phyloP scores from a whole-genome alignment of 2,329 filamentous ascomycete species.

The Trichoderma breve region DNA sequence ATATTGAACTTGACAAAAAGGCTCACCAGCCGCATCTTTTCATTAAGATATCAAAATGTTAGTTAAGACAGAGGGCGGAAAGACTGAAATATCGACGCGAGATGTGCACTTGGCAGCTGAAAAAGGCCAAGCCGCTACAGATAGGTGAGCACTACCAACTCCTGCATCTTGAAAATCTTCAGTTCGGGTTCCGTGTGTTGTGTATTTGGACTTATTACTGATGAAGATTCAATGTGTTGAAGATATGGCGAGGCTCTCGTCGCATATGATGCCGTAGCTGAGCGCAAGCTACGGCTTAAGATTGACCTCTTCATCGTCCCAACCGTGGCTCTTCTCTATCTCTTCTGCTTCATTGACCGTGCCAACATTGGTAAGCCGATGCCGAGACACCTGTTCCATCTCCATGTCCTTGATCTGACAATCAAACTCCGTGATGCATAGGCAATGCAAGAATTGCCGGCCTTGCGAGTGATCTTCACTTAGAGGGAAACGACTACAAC shows the following conservation, averaged over 20 bases:
- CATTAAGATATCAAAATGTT: not conserved
- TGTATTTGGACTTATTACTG: not conserved
- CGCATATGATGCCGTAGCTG: slow-evolving; percentile 56
- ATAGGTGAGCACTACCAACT: slow-evolving; percentile 36
- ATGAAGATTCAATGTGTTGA: not conserved
- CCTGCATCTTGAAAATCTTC: too few relatives aligned
- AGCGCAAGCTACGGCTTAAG: slow-evolving; percentile 58
- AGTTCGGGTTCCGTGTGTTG: not conserved
- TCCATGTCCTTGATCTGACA: not conserved
- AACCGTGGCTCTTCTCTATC: slow-evolving; percentile 63
- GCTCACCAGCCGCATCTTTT: not conserved
- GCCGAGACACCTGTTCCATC: not conserved
- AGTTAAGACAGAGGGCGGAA: not conserved
- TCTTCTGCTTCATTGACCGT: slow-evolving; percentile 74
- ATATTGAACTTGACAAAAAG: not conserved
- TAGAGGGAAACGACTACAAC: slow-evolving; percentile 68
- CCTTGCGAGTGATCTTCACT: slow-evolving; percentile 58
- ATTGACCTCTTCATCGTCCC: slow-evolving; percentile 66
- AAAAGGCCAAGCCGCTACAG: slow-evolving; percentile 46
- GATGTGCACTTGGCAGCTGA: slow-evolving; percentile 36
- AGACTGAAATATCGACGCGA: not conserved
- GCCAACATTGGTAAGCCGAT: slow-evolving; percentile 62
- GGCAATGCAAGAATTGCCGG: slow-evolving; percentile 68
- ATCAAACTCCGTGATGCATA: slow-evolving; percentile 28
- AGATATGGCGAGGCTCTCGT: slow-evolving; percentile 51